Base-by-base conservation (phyloP, 2,329 filamentous ascomycete genomes). In the Cladosporium sp. region DNA sequence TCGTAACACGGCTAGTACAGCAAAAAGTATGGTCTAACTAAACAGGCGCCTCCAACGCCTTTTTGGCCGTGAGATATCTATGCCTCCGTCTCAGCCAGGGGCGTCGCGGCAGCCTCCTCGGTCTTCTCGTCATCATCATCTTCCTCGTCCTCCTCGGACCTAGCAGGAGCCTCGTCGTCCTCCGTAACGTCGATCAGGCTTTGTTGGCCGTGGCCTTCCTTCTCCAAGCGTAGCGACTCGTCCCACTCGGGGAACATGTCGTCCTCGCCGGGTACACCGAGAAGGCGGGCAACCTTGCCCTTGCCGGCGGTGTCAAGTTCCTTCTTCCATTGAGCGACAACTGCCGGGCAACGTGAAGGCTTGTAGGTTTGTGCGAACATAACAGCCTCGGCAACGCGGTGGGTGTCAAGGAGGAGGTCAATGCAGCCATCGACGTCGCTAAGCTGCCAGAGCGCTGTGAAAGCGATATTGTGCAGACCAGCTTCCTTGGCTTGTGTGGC, bases 181-280 rank as follows among this genome's bases (percentile, higher is more conserved):
- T 74, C 76, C 64, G 78, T 78, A 37, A 79, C 79, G 60, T 80
- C 75, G 46, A 76, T 79, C 73, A 69, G 75, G 76, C 67, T 75
- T 75, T 73, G 81, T 68, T 70, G 78, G 66, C 69, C 79, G 75
- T 49, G 77, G 3, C 91, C 90, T 72, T 93, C 89, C 66, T 85
- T 86, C 81, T 98, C 95, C 68, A 97, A 77, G 74, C 86, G 85
- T 72, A 98, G 76, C 83, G 92, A 97, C 78, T 95, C 90, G 5
- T 97, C 91, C 95, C 95, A 99, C 74, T 97, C 92, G 0, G 94
- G 94, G 81, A 99, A 99, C 71, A 99, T 85, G 67, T 85, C 91
- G 71, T 77, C 75, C 23, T 72, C 70, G 0, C 88, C 91, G 0
- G 95, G 95, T 0, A 92, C 85, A 67, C 91, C 94, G 63, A 99